Base-by-base conservation (phyloP, 345 rosid genomes). In the Citrus inodora region DNA sequence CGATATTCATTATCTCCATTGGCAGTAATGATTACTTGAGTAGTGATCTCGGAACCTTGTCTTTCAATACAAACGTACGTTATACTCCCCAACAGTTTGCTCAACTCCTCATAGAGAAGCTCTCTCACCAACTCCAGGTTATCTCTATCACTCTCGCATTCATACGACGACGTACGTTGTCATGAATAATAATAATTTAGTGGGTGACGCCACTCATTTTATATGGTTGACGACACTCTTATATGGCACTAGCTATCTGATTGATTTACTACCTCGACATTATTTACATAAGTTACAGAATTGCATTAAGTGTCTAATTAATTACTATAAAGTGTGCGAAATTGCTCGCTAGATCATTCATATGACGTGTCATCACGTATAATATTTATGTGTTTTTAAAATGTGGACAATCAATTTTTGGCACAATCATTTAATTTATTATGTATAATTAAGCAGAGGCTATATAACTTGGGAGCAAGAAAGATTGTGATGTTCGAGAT, bases 1-100 rank as follows among this genome's bases (percentile, higher is more conserved):
- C 93, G 17, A 81, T 87, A 27, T 76, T 80, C 21, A 0, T 85
- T 16, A 51, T 85, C 71, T 35, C 84, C 3, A 46, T 72, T 4
- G 88, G 93, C 77, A 89, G 78, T 63, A 89, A 88, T 14, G 90
- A 89, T 73, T 84, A 82, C 75, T 21, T 89, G 42, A 70, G 33
- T 4, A 76, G 80, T 67, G 81, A 82, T 63, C 70, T 73, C 68
- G 51, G 56, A 5, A 53, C 75, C 9, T 9, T 3, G 2, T 19
- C 19, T 0, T 56, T 19, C 60, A 38, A 19, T n/a, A 59, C 80
- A 5, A 75, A 79, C 77, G 75, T 42, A 4, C 65, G 4, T 3
- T 71, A 67, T 28, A 21, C 62, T 56, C 87, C 87, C 6, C 81
- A 61, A 13, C 59, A 37, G 63, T 87, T 85, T 64, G 82, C 88